Evolutionary conservation across 2,329 filamentous ascomycete genomes (phyloP), one percentile per base, ranked within the genome.

Genomic region (Colletotrichum lentis): DNA sequence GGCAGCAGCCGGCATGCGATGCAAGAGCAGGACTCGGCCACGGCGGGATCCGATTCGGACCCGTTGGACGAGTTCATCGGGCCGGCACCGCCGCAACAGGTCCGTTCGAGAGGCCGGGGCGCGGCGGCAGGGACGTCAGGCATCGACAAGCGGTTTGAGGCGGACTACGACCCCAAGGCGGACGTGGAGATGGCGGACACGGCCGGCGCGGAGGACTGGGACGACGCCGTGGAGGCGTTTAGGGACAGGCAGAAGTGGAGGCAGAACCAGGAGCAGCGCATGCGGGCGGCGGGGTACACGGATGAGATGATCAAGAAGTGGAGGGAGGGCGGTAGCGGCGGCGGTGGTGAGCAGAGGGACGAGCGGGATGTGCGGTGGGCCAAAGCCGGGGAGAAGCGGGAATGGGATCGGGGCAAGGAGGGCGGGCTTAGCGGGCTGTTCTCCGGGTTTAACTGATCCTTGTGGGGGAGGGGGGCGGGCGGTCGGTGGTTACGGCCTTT

Each of bases 131-230:
- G 84, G 1, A 78, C 81, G 5, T 89, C 89, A 31, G 88, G 86
- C 11, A 96, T 97, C 71, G 94, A 97, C 74, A 83, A 86, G 27
- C 92, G 92, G 60, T 98, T 97, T 77, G 89, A 91, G 1, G 81
- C 88, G 1, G 85, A 82, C 57, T 91, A 90, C 72, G 83, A 88
- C 67, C 85, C 86, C 0, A 83, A 78, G 7, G 76, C 80, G n/a
- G 87, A 92, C 72, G 78, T 90, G 3, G 80, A 83, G 46, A 79
- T 82, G 55, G 84, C 85, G 69, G 79, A 80, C 2, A 82, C 1
- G 81, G 79, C 3, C 24, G 84, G 83, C 35, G 50, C 50, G 24
- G 62, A 50, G 18, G 88, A 92, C 68, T 97, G 93, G 94, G 91
- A 92, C 52, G 87, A 92, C 73, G 89, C 91, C 0, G 82, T 96